Base-by-base conservation (phyloP, 2,329 filamentous ascomycete genomes). In the Fusarium chlamydosporum region DNA sequence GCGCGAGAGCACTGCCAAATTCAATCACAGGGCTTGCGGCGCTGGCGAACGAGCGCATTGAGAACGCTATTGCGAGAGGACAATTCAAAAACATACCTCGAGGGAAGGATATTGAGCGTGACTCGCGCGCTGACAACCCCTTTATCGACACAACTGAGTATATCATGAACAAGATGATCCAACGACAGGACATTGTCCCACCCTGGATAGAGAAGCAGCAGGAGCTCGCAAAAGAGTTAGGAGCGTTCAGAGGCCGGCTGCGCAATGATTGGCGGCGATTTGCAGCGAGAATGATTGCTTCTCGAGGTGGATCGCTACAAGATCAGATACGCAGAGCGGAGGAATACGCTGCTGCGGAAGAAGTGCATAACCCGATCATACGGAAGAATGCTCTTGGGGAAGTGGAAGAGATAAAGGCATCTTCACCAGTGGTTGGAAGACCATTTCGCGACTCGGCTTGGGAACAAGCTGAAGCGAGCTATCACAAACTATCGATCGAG, bases 181-280 rank as follows among this genome's bases (percentile, higher is more conserved):
- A 97, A 80, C 91, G 92, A 61, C 96, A 99, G 79, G 94, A 97
- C 20, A 92, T 98, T 62, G 93, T 97, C 1, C 96, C 96, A 1
- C 95, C 95, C 0, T 99, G 96, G 96, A 98, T 99, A 62, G 96
- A 99, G 80, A 98, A 97, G 80, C 96, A 99, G 78, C 95, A 98
- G 76, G 94, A 97, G 74, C 82, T 98, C 7, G 85, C 89, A 12
- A 89, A 88, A 63, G 86, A 92, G 1, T 86, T 90, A 1, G 85
- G 84, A 13, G 84, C 85, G 2, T 97, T 99, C 76, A 87, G 96
- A 3, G 81, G 83, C 4, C 83, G 93, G n/a, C 76, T 98, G 64
- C 84, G 94, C 35, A 88, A 85, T 40, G 93, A 97, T 72, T 98
- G 95, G 95, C 89, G 88, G 76, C 86, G 94, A 35, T 92, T 97